Percentiles rank a stretch among this genome's conserved stretches.
Conservation (phyloP, 805 yeast species). For the Peterozyma toletana region DNA sequence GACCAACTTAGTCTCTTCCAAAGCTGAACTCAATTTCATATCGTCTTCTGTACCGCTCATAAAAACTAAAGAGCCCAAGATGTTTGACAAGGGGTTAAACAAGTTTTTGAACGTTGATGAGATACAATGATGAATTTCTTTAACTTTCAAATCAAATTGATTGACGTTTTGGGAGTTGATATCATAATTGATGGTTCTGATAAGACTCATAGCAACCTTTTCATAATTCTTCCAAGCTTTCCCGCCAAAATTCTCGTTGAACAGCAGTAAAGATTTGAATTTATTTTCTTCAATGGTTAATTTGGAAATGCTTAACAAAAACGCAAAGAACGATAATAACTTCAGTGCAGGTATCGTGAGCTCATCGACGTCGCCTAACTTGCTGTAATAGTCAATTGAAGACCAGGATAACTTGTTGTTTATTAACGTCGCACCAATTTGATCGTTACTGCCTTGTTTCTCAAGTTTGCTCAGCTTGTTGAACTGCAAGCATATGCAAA, state of each 20-base stretch:
- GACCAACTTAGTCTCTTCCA: conserved; percentile 28
- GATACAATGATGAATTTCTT: neutral
- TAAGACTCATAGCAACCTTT: conserved; percentile 32
- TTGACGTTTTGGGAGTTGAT: conserved; percentile 19
- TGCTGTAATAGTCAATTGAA: conserved; percentile 32
- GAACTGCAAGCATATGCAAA: conserved; percentile 23
- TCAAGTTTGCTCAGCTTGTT: conserved; percentile 2
- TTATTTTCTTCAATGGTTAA: conserved; percentile 14
- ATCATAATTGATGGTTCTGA: conserved; percentile 40
- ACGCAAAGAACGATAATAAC: conserved; percentile 37
- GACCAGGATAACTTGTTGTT: conserved; percentile 20
- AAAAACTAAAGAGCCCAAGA: conserved; percentile 37
- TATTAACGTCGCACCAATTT: conserved; percentile 15
- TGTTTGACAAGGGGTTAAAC: conserved; percentile 33
- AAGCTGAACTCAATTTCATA: conserved; percentile 2
- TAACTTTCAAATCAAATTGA: conserved; percentile 3
- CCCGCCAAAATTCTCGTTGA: conserved; percentile 15
- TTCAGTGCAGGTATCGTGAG: conserved; percentile 31
- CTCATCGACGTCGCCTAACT: conserved; percentile 24
- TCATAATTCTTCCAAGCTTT: conserved; percentile 36
- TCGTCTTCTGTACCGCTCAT: conserved; percentile 6
- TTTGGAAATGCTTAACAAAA: conserved; percentile 38
- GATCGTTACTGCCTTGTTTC: conserved; percentile 6
- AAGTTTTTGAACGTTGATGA: conserved; percentile 31
- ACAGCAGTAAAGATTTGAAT: conserved; percentile 12